A percentile compares a stretch with the other conserved stretches of the same genome.
phyloP scores from a whole-genome alignment of 306 rosid genomes.

The Abrus precatorius region DNA sequence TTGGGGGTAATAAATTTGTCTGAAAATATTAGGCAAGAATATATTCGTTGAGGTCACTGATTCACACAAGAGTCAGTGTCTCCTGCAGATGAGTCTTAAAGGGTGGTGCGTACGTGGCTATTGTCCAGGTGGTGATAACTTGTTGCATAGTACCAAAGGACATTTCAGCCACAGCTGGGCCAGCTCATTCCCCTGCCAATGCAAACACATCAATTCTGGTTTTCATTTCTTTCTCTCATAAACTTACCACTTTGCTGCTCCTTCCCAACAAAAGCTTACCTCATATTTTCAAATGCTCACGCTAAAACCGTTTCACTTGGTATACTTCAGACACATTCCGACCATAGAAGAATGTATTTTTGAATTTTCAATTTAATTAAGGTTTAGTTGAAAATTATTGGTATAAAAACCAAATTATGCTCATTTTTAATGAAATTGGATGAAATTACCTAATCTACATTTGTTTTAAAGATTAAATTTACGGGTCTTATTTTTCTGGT shows the following conservation, averaged over 20 bases:
- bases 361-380: neutral
- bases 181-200: slow-evolving; percentile 42
- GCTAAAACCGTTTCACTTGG: slow-evolving; percentile 14
- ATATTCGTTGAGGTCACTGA: slow-evolving; percentile 60
- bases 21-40: slow-evolving; percentile 52
- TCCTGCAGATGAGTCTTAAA: slow-evolving; percentile 44
- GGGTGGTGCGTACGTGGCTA: slow-evolving; percentile 46
- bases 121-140: slow-evolving; percentile 26
- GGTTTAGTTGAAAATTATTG: no score
- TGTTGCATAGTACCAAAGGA: slow-evolving; percentile 46
- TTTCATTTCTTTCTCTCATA: neutral
- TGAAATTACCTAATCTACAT: neutral
- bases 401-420: neutral
- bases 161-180: slow-evolving; percentile 48
- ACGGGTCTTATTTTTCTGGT: neutral
- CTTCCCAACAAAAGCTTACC: slow-evolving; percentile 52
- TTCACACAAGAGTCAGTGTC: slow-evolving; percentile 52
- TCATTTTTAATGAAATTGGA: neutral
- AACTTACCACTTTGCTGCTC: slow-evolving; percentile 33
- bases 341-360: neutral
- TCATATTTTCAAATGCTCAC: slow-evolving; percentile 31
- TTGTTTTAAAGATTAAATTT: neutral
- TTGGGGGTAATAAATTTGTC: slow-evolving; percentile 59
- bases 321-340: slow-evolving; percentile 10
- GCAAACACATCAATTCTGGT: slow-evolving; percentile 31